Conservation (phyloP, 441 rosid species). For the Pelargonium australe region DNA sequence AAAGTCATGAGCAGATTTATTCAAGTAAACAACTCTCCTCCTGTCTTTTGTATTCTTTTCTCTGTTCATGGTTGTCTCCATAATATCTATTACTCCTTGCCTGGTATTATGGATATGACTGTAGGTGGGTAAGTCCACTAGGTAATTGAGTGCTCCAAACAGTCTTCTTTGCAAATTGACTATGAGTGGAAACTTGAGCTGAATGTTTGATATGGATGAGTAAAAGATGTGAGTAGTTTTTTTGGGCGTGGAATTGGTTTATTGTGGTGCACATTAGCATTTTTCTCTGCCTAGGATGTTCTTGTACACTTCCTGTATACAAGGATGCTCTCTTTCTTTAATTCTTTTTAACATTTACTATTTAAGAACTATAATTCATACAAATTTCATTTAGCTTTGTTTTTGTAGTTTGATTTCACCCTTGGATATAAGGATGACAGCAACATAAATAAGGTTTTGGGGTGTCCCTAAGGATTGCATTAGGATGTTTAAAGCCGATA, state of each 20-base stretch:
- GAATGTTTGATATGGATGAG: too few species aligned
- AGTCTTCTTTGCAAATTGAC: too few species aligned
- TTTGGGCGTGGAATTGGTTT: too few species aligned
- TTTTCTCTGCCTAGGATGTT: too few species aligned
- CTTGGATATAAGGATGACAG: conserved; percentile 8
- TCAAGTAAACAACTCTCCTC: neutral
- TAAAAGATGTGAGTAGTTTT: too few species aligned
- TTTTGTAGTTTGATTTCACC: neutral
- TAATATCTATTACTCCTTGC: neutral
- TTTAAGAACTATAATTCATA: neutral
- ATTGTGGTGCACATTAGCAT: too few species aligned
- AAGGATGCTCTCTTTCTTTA: too few species aligned
- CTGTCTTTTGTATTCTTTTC: neutral
- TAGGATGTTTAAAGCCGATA: neutral
- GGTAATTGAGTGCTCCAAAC: neutral
- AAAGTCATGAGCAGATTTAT: neutral
- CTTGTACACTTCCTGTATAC: too few species aligned
- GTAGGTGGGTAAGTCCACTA: neutral
- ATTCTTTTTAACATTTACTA: too few species aligned
- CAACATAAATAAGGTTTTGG: neutral
- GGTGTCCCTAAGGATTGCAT: neutral
- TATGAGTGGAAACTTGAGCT: too few species aligned
- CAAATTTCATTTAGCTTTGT: neutral
- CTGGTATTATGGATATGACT: neutral
- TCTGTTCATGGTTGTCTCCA: neutral